These are phyloP conservation scores for Tuctoria greenei DNA, from an alignment of 176 grass and related monocot genomes.

Conservation along the genomic window DNA sequence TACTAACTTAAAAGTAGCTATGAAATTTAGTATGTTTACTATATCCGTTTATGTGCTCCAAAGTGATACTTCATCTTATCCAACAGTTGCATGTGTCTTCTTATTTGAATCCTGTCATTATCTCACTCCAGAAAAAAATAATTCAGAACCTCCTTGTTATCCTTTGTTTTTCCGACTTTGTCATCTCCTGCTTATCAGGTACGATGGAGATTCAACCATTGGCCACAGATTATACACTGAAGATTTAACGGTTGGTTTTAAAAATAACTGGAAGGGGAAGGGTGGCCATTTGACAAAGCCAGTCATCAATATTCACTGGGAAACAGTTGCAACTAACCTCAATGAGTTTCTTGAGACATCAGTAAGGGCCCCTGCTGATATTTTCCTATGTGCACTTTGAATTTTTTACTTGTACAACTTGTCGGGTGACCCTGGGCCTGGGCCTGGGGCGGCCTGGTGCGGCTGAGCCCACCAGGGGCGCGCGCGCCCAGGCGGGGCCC, in stretches of 20 bases:
- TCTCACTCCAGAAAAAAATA: constrained; percentile 1
- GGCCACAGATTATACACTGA: constrained; percentile 88
- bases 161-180: not conserved
- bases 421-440: too few relatives aligned
- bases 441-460: too few relatives aligned
- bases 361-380: constrained; percentile 43
- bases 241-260: constrained; percentile 50
- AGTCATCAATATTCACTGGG: constrained; percentile 60
- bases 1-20: not conserved
- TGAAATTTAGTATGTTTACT: not conserved
- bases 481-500: too few relatives aligned
- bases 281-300: constrained; percentile 57
- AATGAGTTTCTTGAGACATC: constrained; percentile 83
- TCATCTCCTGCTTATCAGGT: constrained; percentile 61
- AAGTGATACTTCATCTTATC: constrained; percentile 20
- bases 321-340: constrained; percentile 76
- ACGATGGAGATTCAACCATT: constrained; percentile 73
- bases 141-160: not conserved
- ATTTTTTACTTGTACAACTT: constrained; percentile 32
- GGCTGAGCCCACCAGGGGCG: too few relatives aligned
- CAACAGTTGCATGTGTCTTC: constrained; percentile 11
- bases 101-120: constrained; percentile 17
- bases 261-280: constrained; percentile 56
- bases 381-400: constrained; percentile 9
- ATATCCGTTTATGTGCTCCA: constrained; percentile 9